A percentile compares a stretch with the other conserved stretches of the same genome.
Conservation (phyloP, 2,329 filamentous ascomycete genomes). For the Onygena corvina region DNA sequence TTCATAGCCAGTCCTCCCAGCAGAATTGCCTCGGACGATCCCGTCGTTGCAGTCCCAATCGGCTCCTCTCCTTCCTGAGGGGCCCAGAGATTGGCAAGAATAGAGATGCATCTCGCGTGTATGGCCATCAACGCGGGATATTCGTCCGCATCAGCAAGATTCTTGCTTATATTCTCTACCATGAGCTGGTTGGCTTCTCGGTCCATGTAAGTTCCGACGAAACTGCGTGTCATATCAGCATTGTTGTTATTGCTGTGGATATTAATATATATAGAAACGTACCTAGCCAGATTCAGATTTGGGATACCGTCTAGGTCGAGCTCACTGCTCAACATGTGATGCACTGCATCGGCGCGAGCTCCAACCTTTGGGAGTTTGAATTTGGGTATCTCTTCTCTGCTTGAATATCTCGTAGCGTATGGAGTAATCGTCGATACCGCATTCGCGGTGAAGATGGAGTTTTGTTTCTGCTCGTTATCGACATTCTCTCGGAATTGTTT, state of each 20-base stretch:
- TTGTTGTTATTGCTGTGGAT: background rate
- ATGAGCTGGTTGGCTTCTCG: conserved; percentile 52
- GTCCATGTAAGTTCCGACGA: conserved; percentile 63
- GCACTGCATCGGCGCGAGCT: conserved; percentile 45
- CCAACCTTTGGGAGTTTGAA: conserved; percentile 25
- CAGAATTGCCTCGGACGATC: conserved; percentile 59
- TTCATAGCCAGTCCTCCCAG: conserved; percentile 63
- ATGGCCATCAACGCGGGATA: conserved; percentile 50
- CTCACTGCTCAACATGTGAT: conserved; percentile 53
- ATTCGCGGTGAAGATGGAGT: conserved; percentile 20
- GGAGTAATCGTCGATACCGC: conserved; percentile 21
- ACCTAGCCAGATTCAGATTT: conserved; percentile 54
- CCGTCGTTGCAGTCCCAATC: conserved; percentile 57
- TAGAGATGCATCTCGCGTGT: conserved; percentile 56
- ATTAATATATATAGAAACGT: conserved; percentile 7
- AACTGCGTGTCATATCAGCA: conserved; percentile 31
- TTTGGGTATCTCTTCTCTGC: conserved; percentile 24
- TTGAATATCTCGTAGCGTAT: conserved; percentile 26
- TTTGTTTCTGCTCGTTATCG: conserved; percentile 19
- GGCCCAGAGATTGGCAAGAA: conserved; percentile 56
- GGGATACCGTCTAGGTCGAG: conserved; percentile 54
- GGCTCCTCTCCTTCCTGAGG: conserved; percentile 50
- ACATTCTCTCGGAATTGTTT: conserved; percentile 18
- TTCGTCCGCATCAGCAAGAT: conserved; percentile 58
- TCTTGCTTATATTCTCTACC: conserved; percentile 57